Percentiles rank a stretch among this genome's conserved stretches.
These are phyloP conservation scores for Jacaranda copaia DNA, from an alignment of 257 asterid genomes.

Conservation along the genomic window DNA sequence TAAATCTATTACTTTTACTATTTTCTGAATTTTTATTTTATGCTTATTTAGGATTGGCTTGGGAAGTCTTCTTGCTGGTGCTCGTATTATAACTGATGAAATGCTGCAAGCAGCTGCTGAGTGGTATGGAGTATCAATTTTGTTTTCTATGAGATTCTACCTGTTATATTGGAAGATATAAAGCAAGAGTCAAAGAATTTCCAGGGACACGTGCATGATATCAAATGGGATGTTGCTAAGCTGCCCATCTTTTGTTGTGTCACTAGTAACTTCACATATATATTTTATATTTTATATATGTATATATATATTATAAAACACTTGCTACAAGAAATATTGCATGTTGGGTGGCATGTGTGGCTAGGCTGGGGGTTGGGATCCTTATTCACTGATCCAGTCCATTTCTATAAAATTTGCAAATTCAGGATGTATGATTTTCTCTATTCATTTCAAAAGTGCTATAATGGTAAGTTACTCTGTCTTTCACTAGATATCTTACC, in stretches of 20 bases:
- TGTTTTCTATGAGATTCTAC: conserved; percentile 20
- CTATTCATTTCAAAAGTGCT: not conserved
- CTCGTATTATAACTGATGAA: conserved; percentile 85
- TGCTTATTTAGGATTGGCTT: conserved; percentile 76
- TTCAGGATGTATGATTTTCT: conserved; percentile 8
- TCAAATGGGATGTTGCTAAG: not conserved
- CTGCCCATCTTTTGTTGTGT: not conserved
- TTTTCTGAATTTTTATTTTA: conserved; percentile 33
- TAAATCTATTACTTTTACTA: conserved; percentile 1
- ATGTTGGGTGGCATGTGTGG: not conserved
- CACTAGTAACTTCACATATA: conserved; percentile 13
- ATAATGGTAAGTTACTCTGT: conserved; percentile 3
- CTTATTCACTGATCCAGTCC: not conserved
- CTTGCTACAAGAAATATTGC: not conserved
- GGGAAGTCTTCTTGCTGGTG: conserved; percentile 96
- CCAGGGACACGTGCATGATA: not conserved
- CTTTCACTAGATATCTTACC: conserved; percentile 25
- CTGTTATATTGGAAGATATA: conserved; percentile 8
- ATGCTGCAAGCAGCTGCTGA: conserved; percentile 97
- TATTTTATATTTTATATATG: no score
- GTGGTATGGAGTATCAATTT: conserved; percentile 61
- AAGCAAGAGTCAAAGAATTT: not conserved
- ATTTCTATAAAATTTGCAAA: not conserved
- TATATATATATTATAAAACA: not conserved
- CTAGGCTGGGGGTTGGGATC: conserved; percentile 6